phyloP scores from a whole-genome alignment of 2,329 filamentous ascomycete genomes.

The Diaporthe velutina region DNA sequence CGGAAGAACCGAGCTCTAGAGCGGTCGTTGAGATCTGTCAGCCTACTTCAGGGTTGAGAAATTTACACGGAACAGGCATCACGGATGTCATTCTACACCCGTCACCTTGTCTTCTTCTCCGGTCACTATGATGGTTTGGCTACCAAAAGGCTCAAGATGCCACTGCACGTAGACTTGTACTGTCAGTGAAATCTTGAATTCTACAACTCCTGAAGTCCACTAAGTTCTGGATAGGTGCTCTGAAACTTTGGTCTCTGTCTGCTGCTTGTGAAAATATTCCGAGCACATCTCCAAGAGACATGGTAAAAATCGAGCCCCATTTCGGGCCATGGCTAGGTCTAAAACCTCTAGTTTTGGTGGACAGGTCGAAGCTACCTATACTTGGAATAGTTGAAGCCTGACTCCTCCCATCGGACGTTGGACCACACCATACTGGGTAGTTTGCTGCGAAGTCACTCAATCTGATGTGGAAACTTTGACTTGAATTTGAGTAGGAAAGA shows the following conservation, averaged over 20 bases:
- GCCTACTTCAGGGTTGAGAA: neutral
- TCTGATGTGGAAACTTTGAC: no score
- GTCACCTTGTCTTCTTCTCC: neutral
- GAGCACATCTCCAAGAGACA: neutral
- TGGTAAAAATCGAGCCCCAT: no score
- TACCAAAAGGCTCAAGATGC: neutral
- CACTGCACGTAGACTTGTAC: neutral
- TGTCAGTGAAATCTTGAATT: neutral
- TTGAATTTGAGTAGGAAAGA: no score
- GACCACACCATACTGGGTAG: no score
- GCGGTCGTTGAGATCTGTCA: neutral
- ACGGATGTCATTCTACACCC: neutral
- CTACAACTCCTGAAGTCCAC: no score
- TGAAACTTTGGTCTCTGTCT: neutral
- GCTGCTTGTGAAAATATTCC: neutral
- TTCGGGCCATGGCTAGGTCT: no score
- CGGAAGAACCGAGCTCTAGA: neutral
- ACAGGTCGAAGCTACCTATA: no score
- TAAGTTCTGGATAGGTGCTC: neutral
- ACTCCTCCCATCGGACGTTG: no score
- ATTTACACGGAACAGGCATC: neutral
- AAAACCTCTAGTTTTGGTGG: no score
- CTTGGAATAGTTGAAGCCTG: no score
- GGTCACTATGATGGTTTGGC: neutral
- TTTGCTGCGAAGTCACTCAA: no score